phyloP scores from a whole-genome alignment of 2,329 filamentous ascomycete genomes.

The Alternaria brassicae region DNA sequence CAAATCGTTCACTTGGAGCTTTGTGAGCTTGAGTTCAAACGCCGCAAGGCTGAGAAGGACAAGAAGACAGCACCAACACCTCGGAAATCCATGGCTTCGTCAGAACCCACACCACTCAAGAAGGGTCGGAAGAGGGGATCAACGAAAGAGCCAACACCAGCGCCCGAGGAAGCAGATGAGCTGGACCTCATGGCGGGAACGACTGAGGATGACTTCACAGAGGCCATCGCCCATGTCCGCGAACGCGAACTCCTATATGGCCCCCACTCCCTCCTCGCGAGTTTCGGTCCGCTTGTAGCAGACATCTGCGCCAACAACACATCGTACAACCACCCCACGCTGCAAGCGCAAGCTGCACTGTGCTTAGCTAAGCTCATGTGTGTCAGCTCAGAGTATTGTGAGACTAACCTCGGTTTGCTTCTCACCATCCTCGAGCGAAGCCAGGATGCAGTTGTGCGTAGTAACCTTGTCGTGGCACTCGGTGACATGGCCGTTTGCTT shows the following conservation, averaged over 20 bases:
- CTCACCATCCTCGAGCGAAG: slow-evolving; percentile 98
- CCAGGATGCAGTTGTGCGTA: slow-evolving; percentile 87
- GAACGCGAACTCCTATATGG: slow-evolving; percentile 86
- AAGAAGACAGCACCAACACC: slow-evolving; percentile 60
- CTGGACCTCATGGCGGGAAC: slow-evolving; percentile 96
- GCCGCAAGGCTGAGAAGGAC: slow-evolving; percentile 88
- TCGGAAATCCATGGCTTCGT: slow-evolving; percentile 41
- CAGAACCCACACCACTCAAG: slow-evolving; percentile 46
- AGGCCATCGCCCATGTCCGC: slow-evolving; percentile 83
- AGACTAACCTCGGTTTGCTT: slow-evolving; percentile 86
- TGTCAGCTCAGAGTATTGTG: slow-evolving; percentile 95
- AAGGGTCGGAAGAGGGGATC: slow-evolving; percentile 52
- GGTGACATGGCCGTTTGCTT: slow-evolving; percentile 99
- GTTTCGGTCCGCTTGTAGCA: slow-evolving; percentile 88
- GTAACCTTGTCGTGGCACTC: slow-evolving; percentile 94
- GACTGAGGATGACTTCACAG: slow-evolving; percentile 90
- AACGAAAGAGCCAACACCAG: slow-evolving; percentile 53
- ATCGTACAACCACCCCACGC: slow-evolving; percentile 83
- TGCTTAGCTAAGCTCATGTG: slow-evolving; percentile 99
- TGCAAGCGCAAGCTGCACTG: slow-evolving; percentile 91
- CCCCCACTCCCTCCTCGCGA: slow-evolving; percentile 80
- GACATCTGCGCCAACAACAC: slow-evolving; percentile 94
- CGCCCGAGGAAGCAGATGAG: slow-evolving; percentile 76
- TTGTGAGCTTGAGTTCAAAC: slow-evolving; percentile 98
- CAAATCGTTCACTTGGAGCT: slow-evolving; percentile 98